These are phyloP conservation scores for Boletus speciosus DNA, from an alignment of 768 basidiomycete genomes.

Conservation along the genomic window DNA sequence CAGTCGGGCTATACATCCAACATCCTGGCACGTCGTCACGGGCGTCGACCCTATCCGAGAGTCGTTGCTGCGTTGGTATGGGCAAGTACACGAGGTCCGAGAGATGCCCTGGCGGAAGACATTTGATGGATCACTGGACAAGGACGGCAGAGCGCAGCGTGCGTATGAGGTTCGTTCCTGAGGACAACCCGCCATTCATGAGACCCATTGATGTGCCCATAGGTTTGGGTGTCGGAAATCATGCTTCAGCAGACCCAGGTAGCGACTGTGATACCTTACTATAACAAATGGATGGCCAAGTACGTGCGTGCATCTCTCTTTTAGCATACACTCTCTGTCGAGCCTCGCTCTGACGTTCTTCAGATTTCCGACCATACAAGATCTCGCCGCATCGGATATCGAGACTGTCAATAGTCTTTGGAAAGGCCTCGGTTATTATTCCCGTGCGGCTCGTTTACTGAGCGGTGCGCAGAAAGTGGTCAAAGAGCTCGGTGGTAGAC, in stretches of 20 bases:
- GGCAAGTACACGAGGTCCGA: slow-evolving; percentile 57
- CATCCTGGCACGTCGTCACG: slow-evolving; percentile 47
- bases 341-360: background rate
- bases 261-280: slow-evolving; percentile 90
- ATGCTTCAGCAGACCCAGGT: slow-evolving; percentile 99
- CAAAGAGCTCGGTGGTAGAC: slow-evolving; percentile 55
- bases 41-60: slow-evolving; percentile 39
- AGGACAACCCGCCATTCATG: background rate
- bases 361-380: slow-evolving; percentile 79
- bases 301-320: slow-evolving; percentile 32
- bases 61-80: slow-evolving; percentile 69
- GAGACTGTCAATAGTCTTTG: slow-evolving; percentile 87
- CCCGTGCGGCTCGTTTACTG: slow-evolving; percentile 77
- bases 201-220: background rate
- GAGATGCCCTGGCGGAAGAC: slow-evolving; percentile 93
- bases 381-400: slow-evolving; percentile 67
- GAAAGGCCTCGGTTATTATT: slow-evolving; percentile 93
- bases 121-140: slow-evolving; percentile 50
- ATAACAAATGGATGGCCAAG: slow-evolving; percentile 83
- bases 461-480: slow-evolving; percentile 81
- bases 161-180: slow-evolving; percentile 76
- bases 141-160: slow-evolving; percentile 69
- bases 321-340: background rate
- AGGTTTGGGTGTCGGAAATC: slow-evolving; percentile 91
- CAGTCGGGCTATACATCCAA: slow-evolving; percentile 34